Evolutionary conservation across 352 stramenopile genomes (phyloP).

Genomic region (Pythium pectinolyticum): DNA sequence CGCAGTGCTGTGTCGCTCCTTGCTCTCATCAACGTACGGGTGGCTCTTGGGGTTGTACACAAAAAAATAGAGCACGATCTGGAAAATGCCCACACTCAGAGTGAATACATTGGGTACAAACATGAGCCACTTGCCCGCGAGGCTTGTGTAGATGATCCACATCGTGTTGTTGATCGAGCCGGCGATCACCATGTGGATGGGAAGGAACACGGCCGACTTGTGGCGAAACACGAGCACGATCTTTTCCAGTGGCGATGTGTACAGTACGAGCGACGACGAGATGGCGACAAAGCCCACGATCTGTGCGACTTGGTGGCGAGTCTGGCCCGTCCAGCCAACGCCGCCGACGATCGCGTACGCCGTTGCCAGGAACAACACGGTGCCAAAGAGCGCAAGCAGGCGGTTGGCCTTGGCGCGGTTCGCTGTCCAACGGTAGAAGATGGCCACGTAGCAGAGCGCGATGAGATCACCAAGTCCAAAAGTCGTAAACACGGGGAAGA

Average conservation of each 20-base stretch:
- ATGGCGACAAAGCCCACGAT: conserved; percentile 40
- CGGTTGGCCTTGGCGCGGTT: conserved; percentile 38
- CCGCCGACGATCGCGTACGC: conserved; percentile 42
- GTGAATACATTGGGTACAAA: conserved; percentile 49
- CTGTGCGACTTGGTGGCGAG: conserved; percentile 27
- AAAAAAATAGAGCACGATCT: conserved; percentile 41
- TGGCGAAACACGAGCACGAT: conserved; percentile 44
- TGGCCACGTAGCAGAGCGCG: conserved; percentile 36
- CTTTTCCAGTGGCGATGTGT: conserved; percentile 55
- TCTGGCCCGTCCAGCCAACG: conserved; percentile 33
- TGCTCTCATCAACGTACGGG: conserved; percentile 3
- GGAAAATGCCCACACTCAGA: conserved; percentile 31
- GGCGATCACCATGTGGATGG: conserved; percentile 53
- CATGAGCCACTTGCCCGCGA: conserved; percentile 49
- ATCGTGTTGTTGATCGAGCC: conserved; percentile 51
- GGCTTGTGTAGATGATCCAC: conserved; percentile 49
- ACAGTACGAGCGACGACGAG: conserved; percentile 47
- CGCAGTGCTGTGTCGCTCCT: conserved; percentile 1
- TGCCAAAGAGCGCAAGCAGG: conserved; percentile 19
- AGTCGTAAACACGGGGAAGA: neutral
- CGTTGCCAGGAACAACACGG: conserved; percentile 21
- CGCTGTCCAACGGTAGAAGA: conserved; percentile 49
- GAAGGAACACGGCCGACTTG: conserved; percentile 47
- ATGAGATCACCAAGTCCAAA: neutral
- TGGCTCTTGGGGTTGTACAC: conserved; percentile 49